These are phyloP conservation scores for Cryptococcus sp. DNA, from an alignment of 1,284 basidiomycete genomes.

Conservation along the genomic window DNA sequence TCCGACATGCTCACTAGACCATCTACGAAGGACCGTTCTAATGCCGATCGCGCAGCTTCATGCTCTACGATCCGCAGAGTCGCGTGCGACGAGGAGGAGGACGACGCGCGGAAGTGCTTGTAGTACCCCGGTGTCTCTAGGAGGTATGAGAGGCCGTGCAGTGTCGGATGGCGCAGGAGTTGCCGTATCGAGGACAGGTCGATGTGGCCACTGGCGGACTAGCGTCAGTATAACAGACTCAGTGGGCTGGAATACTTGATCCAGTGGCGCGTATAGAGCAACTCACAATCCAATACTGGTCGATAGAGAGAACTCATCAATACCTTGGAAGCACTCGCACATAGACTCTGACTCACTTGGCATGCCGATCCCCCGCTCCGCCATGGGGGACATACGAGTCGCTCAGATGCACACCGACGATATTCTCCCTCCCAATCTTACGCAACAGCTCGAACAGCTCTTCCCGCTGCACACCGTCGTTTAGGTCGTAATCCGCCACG, in stretches of 20 bases:
- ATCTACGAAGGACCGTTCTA: constrained; percentile 12
- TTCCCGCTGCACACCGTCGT: constrained; percentile 6
- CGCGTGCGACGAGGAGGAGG: not conserved
- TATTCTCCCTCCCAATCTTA: constrained; percentile 13
- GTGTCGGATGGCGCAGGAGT: constrained; percentile 19
- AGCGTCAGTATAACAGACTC: not conserved
- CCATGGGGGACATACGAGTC: constrained; percentile 18
- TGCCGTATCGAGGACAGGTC: constrained; percentile 17
- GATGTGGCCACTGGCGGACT: constrained; percentile 20
- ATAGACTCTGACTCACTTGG: constrained; percentile 20
- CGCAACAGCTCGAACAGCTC: constrained; percentile 14
- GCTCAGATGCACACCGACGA: constrained; percentile 25
- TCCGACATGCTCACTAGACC: constrained; percentile 8
- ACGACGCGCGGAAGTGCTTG: constrained; percentile 7
- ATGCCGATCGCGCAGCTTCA: constrained; percentile 6
- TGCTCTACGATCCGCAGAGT: not conserved
- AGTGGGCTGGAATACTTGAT: no score
- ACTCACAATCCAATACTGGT: constrained; percentile 20
- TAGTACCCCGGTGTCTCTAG: constrained; percentile 25
- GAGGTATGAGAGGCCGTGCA: constrained; percentile 18
- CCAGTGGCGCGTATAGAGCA: not conserved
- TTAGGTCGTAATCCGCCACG: constrained; percentile 20
- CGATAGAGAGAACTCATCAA: not conserved
- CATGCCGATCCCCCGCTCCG: constrained; percentile 21
- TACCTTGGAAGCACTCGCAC: not conserved